Evolutionary conservation across 78 protist species (phyloP), one percentile per base, ranked within the genome.

Genomic region (Dictyostelium firmibasis): DNA sequence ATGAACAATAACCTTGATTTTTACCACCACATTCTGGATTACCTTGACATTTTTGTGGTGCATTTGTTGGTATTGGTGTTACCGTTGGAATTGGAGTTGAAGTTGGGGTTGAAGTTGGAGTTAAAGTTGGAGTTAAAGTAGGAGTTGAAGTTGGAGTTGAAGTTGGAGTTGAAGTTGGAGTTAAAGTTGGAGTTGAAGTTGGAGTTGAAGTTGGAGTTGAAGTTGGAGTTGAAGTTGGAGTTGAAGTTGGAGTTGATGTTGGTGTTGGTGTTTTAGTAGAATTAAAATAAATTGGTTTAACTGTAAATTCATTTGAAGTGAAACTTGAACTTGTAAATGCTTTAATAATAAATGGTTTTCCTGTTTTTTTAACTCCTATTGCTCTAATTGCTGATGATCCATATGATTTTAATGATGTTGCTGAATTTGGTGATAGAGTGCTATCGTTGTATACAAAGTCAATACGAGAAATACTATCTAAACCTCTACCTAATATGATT

Each of bases 21-120:
- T 38, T 38, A 23, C 82, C 82, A 76, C 82, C 82, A 76, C 82
- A 76, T 76, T 14, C 7, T 18, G 82, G 82, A 18, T 11, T 76
- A 20, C 82, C 82, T 38, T 7, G 3, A 38, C 82, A 76, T 70
- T 13, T 29, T 70, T 70, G 33, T 38, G 79, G 79, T 35, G 11
- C 16, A 76, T 76, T 76, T 0, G 44, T 76, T 76, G 44, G 82
- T 9, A 76, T 79, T 44, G 31, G 20, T 25, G 36, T 27, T 79
- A 29, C 0, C 0, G 33, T 79, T 79, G 84, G 47, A 9, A 44
- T 25, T 77, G 83, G 47, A 20, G 47, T n/a, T 41, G 0, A 0
- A 3, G 38, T 77, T 9, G 79, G 41, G 2, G 79, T 10, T 2
- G 33, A 11, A 2, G 79, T 25, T 16, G 82, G 53, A 38, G 74